Percentiles rank a stretch among this genome's conserved stretches.
Evolutionary conservation across 345 rosid species (phyloP).

Genomic region (Sisymbrium irio): DNA sequence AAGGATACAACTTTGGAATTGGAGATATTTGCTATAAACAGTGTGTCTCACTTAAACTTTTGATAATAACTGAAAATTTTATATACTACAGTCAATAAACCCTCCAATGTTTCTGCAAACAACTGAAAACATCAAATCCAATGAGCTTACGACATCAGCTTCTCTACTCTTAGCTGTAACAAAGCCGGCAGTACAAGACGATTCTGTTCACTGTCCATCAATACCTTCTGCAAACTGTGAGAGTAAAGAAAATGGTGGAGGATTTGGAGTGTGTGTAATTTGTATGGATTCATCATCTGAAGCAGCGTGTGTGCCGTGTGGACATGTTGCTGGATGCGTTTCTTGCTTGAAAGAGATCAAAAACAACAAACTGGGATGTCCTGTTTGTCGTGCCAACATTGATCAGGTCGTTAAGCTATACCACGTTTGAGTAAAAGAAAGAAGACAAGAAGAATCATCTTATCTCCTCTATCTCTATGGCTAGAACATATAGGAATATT

Average conservation of each 20-base stretch:
- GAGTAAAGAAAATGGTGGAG: constrained; percentile 41
- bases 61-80: background rate
- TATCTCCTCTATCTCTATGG: too few relatives aligned
- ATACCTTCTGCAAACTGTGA: constrained; percentile 19
- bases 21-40: background rate
- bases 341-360: too few relatives aligned
- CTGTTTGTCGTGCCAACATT: too few relatives aligned
- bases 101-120: constrained; percentile 66
- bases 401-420: constrained; percentile 71
- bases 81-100: constrained; percentile 54
- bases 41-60: background rate
- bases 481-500: too few relatives aligned
- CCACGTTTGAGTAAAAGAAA: constrained; percentile 50
- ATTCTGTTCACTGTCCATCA: constrained; percentile 70
- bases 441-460: too few relatives aligned
- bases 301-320: too few relatives aligned
- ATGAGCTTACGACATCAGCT: constrained; percentile 48
- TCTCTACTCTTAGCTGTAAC: constrained; percentile 43
- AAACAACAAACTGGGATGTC: too few relatives aligned
- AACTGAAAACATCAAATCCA: background rate
- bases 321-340: too few relatives aligned
- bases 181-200: constrained; percentile 36
- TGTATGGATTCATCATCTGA: constrained; percentile 91
- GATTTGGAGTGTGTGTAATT: constrained; percentile 54
- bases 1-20: background rate